Evolutionary conservation across 2,329 filamentous ascomycete species (phyloP), one percentile per base, ranked within the genome.

Genomic region (Nemania bipapillata): DNA sequence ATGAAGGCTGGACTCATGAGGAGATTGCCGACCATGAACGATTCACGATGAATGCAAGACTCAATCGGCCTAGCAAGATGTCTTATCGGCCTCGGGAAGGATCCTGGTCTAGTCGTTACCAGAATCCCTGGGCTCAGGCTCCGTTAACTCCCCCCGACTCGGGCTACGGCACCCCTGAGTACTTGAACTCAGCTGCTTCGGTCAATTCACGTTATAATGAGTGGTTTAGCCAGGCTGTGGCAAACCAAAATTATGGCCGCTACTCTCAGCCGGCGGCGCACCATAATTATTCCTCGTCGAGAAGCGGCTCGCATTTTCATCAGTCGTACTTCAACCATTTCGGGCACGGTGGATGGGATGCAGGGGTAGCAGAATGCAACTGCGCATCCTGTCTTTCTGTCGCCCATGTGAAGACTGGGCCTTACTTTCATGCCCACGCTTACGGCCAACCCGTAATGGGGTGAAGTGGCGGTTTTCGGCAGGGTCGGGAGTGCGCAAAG

Each of bases 161-260:
- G 22, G 87, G 87, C 5, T 89, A 89, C 65, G 86, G 86, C 50
- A 89, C 87, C 0, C 87, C 87, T 4, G 87, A 89, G 72, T 87
- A 88, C 70, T 80, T 82, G 56, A 83, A 85, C 77, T 88, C 86
- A 49, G 85, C 86, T 3, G 82, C 86, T 0, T 85, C 86, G 0
- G 82, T 83, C 71, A 88, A 87, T 63, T 80, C 83, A 24, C 85
- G 82, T 40, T 89, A 89, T 77, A 85, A 86, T 28, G 87, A 89
- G 50, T 89, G 85, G 85, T 87, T 89, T 61, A 80, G 81, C 70
- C 76, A 81, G 7, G 80, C 79, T 2, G 72, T 80, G 3, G 72
- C 75, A 6, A 77, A 76, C 20, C 76, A 74, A 24, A 76, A 74
- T 24, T 78, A 77, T 37, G 69, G 81, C 68, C 74, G 79, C 20